These are phyloP conservation scores for Neofusicoccum umdonicola DNA, from an alignment of 2,329 filamentous ascomycete species.

Conservation along the genomic window DNA sequence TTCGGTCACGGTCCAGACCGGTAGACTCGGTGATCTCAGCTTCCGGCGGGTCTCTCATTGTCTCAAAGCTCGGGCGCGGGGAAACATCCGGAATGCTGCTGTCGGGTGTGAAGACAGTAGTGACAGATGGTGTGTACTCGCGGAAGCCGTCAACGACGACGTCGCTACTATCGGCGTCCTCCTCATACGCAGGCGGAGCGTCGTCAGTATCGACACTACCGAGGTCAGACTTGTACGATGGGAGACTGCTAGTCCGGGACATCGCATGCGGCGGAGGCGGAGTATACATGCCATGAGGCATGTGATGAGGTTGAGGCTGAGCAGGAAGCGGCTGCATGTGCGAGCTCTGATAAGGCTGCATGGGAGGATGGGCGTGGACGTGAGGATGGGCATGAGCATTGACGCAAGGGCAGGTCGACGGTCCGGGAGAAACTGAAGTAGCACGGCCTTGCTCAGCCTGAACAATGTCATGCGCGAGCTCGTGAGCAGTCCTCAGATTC, in stretches of 20 bases:
- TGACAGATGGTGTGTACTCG: conserved; percentile 33
- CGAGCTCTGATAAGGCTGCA: background rate
- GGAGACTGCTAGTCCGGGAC: conserved; percentile 41
- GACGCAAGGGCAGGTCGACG: conserved; percentile 5
- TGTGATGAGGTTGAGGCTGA: conserved; percentile 19
- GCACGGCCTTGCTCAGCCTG: conserved; percentile 37
- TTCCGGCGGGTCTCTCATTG: conserved; percentile 22
- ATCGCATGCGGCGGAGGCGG: conserved; percentile 28
- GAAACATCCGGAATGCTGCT: conserved; percentile 40
- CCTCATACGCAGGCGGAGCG: conserved; percentile 44
- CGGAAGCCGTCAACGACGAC: conserved; percentile 44
- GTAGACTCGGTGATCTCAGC: background rate
- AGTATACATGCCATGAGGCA: conserved; percentile 20
- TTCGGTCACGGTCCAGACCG: conserved; percentile 4
- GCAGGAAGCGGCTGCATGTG: conserved; percentile 18
- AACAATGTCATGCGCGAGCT: conserved; percentile 52
- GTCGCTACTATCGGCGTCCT: conserved; percentile 37
- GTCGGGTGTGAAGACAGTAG: conserved; percentile 36
- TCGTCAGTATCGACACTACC: conserved; percentile 26
- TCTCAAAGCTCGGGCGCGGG: conserved; percentile 38
- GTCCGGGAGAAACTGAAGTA: background rate
- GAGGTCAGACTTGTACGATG: conserved; percentile 44
- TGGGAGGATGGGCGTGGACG: conserved; percentile 26
- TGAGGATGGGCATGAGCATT: background rate
- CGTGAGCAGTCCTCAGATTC: conserved; percentile 51